Evolutionary conservation across 2,329 filamentous ascomycete genomes (phyloP), one percentile per base, ranked within the genome.

Genomic region (Calonectria crousiana): DNA sequence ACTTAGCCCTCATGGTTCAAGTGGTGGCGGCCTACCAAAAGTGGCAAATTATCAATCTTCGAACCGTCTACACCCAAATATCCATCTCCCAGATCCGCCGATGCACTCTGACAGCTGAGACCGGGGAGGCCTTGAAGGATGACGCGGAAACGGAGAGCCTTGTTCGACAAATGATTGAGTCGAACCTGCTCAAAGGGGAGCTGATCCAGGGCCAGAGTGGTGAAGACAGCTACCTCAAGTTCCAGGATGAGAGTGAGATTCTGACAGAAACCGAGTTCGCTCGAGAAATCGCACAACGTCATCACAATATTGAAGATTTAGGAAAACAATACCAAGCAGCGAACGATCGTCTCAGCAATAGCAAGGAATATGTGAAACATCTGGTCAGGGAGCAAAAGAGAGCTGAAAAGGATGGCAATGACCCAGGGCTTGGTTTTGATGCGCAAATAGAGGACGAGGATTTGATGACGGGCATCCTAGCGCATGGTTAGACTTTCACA

Each of bases 11-110:
- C 18, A 88, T 98, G 16, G 85, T 87, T 6, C 92, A 95, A 82
- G 92, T 96, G 14, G 83, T 93, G 49, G 86, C 90, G 26, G 92
- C 94, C 13, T 95, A 96, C 81, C 92, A 94, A 78, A 92, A 92
- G 79, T 95, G 93, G 86, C 92, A 94, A 74, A 91, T 98, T 72
- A 87, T 93, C 41, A 92, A 92, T 73, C 88, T 98, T 32, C 92
- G 93, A 56, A 90, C 91, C 67, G 92, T 95, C 4, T 98, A 96
- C 82, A 86, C 85, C 68, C 90, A 90, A 75, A 86, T 93, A 41
- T 88, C 89, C 20, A 86, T 93, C 38, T 78, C 87, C 23, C 88
- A 91, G 78, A 83, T 93, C 26, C 87, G 88, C 52, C 78, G 83
- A 30, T 83, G 84, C 52, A 92, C 91, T 0, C 85, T 86, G 66